phyloP scores from a whole-genome alignment of 208 protist species.

The Trypanosoma melophagium region DNA sequence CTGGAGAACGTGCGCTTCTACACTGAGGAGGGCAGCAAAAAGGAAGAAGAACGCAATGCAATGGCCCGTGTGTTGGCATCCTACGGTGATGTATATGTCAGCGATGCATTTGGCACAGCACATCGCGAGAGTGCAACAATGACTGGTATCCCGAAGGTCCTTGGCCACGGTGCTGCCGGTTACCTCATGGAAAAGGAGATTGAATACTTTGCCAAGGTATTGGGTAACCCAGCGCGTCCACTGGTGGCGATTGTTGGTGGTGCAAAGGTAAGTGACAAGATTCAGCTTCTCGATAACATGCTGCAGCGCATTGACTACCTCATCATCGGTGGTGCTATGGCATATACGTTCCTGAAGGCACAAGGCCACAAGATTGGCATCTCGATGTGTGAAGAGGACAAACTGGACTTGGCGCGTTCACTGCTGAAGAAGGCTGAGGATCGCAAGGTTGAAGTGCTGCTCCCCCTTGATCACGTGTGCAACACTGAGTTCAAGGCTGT shows the following conservation, averaged over 20 bases:
- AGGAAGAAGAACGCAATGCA: conserved; percentile 70
- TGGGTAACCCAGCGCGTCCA: conserved; percentile 79
- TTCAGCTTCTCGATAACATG: conserved; percentile 98
- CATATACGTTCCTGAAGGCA: conserved; percentile 97
- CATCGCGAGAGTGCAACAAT: conserved; percentile 97
- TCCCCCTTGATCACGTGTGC: conserved; percentile 97
- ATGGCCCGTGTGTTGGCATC: conserved; percentile 89
- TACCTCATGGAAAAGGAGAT: conserved; percentile 99
- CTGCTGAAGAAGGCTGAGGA: conserved; percentile 95
- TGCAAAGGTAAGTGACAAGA: conserved; percentile 99
- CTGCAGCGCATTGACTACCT: conserved; percentile 97
- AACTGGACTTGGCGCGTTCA: conserved; percentile 65
- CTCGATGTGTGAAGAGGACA: conserved; percentile 95
- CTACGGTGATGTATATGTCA: conserved; percentile 98
- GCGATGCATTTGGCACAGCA: conserved; percentile 99
- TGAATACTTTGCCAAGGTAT: conserved; percentile 96
- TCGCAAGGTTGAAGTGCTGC: conserved; percentile 95
- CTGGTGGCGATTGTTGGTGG: conserved; percentile 97
- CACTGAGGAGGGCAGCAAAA: conserved; percentile 94
- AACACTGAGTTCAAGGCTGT: conserved; percentile 91
- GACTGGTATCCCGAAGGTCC: conserved; percentile 82
- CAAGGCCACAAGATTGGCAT: conserved; percentile 90
- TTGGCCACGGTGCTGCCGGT: conserved; percentile 92
- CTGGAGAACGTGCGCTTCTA: conserved; percentile 99
- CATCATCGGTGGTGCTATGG: conserved; percentile 99